These are phyloP conservation scores for Flueggea neowawraea DNA, from an alignment of 441 rosid genomes.

Conservation along the genomic window DNA sequence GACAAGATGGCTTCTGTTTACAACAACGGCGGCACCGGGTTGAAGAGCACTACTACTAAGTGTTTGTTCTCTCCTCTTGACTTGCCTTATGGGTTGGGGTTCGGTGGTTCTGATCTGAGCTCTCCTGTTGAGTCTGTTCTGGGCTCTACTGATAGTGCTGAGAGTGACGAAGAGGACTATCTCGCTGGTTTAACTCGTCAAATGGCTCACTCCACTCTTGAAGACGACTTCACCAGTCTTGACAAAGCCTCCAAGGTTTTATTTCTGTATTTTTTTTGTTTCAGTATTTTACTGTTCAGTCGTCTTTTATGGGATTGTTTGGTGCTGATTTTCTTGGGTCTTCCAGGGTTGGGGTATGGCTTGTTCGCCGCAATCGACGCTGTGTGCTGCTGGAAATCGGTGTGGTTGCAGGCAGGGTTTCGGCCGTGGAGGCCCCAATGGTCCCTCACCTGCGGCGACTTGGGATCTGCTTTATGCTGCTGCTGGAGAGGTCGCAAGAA, in stretches of 20 bases:
- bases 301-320: not conserved
- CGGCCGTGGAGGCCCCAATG: conserved; percentile 29
- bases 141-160: conserved; percentile 46
- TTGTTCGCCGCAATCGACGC: conserved; percentile 60
- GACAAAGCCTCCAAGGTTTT: conserved; percentile 30
- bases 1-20: conserved; percentile 13
- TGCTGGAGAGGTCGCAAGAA: conserved; percentile 50
- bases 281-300: no score
- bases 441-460: conserved; percentile 37
- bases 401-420: conserved; percentile 38
- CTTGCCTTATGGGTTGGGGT: conserved; percentile 32
- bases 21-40: not conserved
- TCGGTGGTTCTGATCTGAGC: conserved; percentile 37
- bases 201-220: conserved; percentile 44
- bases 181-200: conserved; percentile 41
- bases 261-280: not conserved
- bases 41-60: conserved; percentile 8
- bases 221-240: conserved; percentile 25
- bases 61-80: conserved; percentile 24
- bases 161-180: conserved; percentile 56
- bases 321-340: not conserved
- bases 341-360: conserved; percentile 36
- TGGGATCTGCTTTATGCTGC: conserved; percentile 62
- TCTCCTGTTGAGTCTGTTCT: conserved; percentile 60
- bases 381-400: conserved; percentile 30